phyloP scores from a whole-genome alignment of 2,329 filamentous ascomycete genomes.

The Ceratocystis destructans region DNA sequence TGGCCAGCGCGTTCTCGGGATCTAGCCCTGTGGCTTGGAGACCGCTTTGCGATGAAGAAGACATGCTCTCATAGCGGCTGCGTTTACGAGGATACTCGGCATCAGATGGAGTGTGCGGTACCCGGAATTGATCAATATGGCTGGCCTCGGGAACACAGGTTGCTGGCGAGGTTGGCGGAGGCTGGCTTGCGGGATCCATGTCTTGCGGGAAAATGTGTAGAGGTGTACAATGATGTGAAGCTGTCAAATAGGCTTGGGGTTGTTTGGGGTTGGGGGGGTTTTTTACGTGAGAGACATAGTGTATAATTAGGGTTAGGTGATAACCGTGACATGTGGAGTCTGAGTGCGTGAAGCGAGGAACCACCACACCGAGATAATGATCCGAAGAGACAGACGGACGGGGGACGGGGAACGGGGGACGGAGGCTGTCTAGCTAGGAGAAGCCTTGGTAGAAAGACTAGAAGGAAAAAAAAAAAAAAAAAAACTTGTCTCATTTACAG shows the following conservation, averaged over 20 bases:
- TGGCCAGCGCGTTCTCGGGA: slow-evolving; percentile 1
- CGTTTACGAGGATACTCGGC: slow-evolving; percentile 8
- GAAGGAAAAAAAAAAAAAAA: too few species aligned
- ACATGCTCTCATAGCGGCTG: slow-evolving; percentile 9
- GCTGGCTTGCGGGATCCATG: neutral
- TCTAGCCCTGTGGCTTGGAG: neutral
- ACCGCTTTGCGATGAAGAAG: neutral
- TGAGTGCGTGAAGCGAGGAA: too few species aligned
- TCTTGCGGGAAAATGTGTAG: too few species aligned
- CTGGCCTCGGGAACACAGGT: neutral
- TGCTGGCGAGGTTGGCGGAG: neutral
- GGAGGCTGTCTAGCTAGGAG: too few species aligned
- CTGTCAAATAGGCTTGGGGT: neutral
- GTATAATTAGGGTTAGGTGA: too few species aligned
- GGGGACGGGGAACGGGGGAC: too few species aligned
- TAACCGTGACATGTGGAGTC: too few species aligned
- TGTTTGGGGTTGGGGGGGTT: neutral
- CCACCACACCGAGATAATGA: too few species aligned
- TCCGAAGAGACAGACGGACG: too few species aligned
- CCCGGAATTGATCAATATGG: neutral
- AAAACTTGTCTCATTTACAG: too few species aligned
- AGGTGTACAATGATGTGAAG: neutral
- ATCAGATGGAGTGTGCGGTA: slow-evolving; percentile 6
- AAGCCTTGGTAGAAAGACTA: too few species aligned
- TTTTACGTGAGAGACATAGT: neutral